phyloP scores from a whole-genome alignment of 805 yeast genomes.

The Candida cerambycidarum region DNA sequence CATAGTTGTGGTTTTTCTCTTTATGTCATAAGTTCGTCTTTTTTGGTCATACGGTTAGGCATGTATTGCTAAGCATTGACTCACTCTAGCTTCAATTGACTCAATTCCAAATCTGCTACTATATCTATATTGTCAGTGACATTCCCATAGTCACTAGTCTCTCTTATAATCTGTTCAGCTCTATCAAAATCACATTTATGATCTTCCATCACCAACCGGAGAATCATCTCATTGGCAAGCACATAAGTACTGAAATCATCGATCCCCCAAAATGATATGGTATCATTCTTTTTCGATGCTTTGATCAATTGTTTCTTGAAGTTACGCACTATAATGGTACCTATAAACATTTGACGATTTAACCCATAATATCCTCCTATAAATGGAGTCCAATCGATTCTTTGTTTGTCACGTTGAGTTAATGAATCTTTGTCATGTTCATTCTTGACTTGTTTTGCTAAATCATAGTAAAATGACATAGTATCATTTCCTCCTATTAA shows the following conservation, averaged over 20 bases:
- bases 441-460: conserved; percentile 42
- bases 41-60: too few species aligned
- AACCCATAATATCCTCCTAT: conserved; percentile 63
- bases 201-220: conserved; percentile 51
- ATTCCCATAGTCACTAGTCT: conserved; percentile 50
- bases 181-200: conserved; percentile 32
- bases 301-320: conserved; percentile 29
- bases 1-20: too few species aligned
- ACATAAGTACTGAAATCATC: conserved; percentile 57
- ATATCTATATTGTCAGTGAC: conserved; percentile 33
- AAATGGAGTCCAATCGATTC: conserved; percentile 45
- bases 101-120: conserved; percentile 22
- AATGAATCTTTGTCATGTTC: conserved; percentile 40
- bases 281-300: conserved; percentile 34
- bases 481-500: conserved; percentile 43
- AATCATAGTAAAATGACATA: conserved; percentile 49
- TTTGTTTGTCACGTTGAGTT: conserved; percentile 47
- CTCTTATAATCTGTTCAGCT: conserved; percentile 48
- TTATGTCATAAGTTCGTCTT: too few species aligned
- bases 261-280: conserved; percentile 61
- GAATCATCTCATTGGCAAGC: conserved; percentile 61
- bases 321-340: conserved; percentile 38
- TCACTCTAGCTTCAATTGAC: background rate
- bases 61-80: too few species aligned
- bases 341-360: conserved; percentile 52